phyloP scores from a whole-genome alignment of 176 grass and related monocot species.

The Thinopyrum elongatum region DNA sequence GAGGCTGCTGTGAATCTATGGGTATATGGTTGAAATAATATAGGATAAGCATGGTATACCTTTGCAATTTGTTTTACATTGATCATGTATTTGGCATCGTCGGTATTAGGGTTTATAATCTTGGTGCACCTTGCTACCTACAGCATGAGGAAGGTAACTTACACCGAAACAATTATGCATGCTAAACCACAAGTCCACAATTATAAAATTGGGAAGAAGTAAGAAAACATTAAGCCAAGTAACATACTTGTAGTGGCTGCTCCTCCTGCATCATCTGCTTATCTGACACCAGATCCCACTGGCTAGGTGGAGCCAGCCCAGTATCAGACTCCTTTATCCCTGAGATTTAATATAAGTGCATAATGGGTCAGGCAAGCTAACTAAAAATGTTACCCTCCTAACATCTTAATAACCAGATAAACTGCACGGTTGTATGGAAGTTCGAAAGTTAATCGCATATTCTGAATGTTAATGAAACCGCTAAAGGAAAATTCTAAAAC shows the following conservation, averaged over 20 bases:
- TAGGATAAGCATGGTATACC: constrained; percentile 38
- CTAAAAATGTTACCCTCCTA: background rate
- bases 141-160: constrained; percentile 8
- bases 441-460: background rate
- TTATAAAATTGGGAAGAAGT: background rate
- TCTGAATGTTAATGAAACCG: background rate
- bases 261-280: constrained; percentile 99
- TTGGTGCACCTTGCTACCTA: constrained; percentile 97
- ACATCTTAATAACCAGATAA: background rate
- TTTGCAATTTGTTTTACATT: constrained; percentile 99
- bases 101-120: constrained; percentile 93
- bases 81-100: constrained; percentile 96
- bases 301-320: constrained; percentile 84
- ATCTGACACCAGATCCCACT: constrained; percentile 97
- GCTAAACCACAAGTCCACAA: background rate
- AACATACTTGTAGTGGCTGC: constrained; percentile 73
- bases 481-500: background rate
- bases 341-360: constrained; percentile 23
- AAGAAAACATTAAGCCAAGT: background rate
- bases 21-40: background rate
- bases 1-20: background rate
- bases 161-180: background rate
- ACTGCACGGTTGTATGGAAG: background rate
- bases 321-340: constrained; percentile 99
- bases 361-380: background rate